Conservation (phyloP, 192 early-diverging fungal species). For the Entomortierella beljakovae region DNA sequence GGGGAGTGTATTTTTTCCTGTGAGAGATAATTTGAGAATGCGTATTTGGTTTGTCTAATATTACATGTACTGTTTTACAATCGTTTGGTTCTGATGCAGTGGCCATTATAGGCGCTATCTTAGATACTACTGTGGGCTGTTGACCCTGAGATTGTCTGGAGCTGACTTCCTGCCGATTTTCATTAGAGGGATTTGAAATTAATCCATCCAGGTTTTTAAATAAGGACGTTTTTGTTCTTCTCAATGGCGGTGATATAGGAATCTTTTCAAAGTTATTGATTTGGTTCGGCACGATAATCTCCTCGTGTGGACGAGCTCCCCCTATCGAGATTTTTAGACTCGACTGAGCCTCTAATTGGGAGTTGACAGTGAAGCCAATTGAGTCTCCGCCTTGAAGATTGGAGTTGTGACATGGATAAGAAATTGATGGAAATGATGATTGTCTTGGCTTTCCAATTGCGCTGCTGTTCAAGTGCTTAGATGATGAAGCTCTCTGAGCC, state of each 20-base stretch:
- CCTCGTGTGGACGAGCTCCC: not conserved
- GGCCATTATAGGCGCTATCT: not conserved
- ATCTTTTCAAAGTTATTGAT: not conserved
- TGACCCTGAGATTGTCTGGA: not conserved
- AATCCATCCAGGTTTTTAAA: slow-evolving; percentile 27
- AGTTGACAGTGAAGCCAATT: too few species aligned
- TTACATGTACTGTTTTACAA: slow-evolving; percentile 4
- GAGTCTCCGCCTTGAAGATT: too few species aligned
- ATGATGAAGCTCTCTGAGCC: not conserved
- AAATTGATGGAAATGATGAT: not conserved
- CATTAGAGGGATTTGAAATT: not conserved
- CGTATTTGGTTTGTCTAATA: not conserved
- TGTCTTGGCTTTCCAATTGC: too few species aligned
- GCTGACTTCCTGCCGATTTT: not conserved
- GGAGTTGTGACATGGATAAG: too few species aligned
- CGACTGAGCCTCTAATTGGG: not conserved
- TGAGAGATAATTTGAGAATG: not conserved
- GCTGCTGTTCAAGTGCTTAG: too few species aligned
- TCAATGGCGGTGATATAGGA: not conserved
- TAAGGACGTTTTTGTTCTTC: slow-evolving; percentile 12
- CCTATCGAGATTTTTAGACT: not conserved
- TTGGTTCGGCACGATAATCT: not conserved
- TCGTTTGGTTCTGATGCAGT: not conserved
- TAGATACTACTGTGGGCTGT: not conserved
- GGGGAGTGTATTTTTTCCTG: not conserved